Evolutionary conservation across 2,329 filamentous ascomycete species (phyloP).

Genomic region (Scedosporium apiospermum): DNA sequence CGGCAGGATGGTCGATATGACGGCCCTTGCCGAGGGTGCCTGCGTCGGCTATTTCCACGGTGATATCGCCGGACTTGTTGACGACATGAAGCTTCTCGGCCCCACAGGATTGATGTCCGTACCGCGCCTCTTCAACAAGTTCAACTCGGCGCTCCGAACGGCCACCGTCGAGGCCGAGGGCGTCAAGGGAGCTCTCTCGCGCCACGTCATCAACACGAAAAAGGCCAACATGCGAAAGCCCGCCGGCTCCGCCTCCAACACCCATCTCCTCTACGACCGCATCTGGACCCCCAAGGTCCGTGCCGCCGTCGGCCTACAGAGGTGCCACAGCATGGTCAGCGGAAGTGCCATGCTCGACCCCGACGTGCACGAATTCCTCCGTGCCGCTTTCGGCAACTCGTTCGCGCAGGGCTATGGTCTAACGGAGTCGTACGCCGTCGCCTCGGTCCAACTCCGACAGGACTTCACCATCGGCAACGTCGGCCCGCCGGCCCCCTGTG

Average conservation of each 20-base stretch:
- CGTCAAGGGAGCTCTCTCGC: conserved; percentile 70
- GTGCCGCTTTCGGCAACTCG: conserved; percentile 68
- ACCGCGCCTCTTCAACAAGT: conserved; percentile 83
- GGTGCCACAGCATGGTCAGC: conserved; percentile 64
- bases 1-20: conserved; percentile 74
- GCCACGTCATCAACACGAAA: conserved; percentile 73
- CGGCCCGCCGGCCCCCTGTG: conserved; percentile 56
- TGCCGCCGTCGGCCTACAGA: conserved; percentile 72
- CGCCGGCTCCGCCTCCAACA: conserved; percentile 65
- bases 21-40: conserved; percentile 59
- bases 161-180: conserved; percentile 72
- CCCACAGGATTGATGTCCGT: conserved; percentile 83
- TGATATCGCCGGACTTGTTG: conserved; percentile 74
- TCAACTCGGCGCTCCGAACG: conserved; percentile 72
- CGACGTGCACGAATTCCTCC: conserved; percentile 77
- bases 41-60: conserved; percentile 90
- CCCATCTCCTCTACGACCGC: conserved; percentile 68
- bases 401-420: conserved; percentile 87
- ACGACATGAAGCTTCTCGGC: conserved; percentile 80
- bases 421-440: conserved; percentile 83
- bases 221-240: conserved; percentile 66
- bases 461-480: conserved; percentile 77
- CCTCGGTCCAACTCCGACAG: conserved; percentile 55
- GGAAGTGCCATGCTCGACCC: conserved; percentile 89
- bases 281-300: conserved; percentile 87